A percentile compares a stretch with the other conserved stretches of the same genome.
These are phyloP conservation scores for Solanum dulcamara DNA, from an alignment of 257 asterid species.

Conservation along the genomic window DNA sequence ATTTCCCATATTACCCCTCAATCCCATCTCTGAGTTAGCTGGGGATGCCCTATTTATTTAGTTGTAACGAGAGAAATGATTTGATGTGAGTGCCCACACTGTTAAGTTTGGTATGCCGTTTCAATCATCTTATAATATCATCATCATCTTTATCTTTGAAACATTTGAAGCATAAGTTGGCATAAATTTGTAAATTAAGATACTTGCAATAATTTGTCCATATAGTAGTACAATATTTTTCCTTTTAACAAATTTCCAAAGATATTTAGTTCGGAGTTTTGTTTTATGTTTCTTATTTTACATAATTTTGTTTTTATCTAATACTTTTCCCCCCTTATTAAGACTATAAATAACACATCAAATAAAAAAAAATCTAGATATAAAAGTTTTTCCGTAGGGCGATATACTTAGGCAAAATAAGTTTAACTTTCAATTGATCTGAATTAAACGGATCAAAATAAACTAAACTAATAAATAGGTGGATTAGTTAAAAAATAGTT, in stretches of 20 bases:
- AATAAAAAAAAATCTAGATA: too few species aligned
- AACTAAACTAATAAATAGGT: neutral
- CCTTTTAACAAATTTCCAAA: neutral
- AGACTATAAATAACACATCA: too few species aligned
- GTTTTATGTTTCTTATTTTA: too few species aligned
- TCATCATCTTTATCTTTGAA: neutral
- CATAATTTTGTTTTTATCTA: too few species aligned
- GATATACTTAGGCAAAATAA: neutral
- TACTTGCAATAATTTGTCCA: neutral
- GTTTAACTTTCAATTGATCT: neutral
- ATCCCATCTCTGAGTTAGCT: neutral
- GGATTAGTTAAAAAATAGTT: too few species aligned
- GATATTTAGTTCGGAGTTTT: neutral
- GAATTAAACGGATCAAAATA: neutral
- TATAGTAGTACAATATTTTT: neutral
- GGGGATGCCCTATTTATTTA: neutral
- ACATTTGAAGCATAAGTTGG: neutral
- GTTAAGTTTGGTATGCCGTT: slow-evolving; percentile 15
- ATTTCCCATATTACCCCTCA: neutral
- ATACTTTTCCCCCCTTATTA: too few species aligned
- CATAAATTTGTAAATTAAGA: neutral
- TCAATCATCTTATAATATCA: slow-evolving; percentile 1
- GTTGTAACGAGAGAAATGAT: slow-evolving; percentile 9
- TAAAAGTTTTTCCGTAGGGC: too few species aligned
- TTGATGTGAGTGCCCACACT: slow-evolving; percentile 21